Evolutionary conservation across 2,329 filamentous ascomycete species (phyloP).

Genomic region (Bipolaris victoriae): DNA sequence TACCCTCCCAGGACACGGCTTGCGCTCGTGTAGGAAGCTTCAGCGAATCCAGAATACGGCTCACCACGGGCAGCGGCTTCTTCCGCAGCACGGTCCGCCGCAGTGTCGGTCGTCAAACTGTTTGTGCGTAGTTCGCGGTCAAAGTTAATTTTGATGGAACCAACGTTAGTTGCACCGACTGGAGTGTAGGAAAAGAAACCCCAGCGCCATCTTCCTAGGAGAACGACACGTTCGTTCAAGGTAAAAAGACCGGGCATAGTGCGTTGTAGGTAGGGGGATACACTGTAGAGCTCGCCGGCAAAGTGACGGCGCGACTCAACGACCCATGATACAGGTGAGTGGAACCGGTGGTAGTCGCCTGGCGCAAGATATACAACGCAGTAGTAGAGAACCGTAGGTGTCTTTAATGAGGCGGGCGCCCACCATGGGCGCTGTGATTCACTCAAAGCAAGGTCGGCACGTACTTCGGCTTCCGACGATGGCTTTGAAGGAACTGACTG

Average conservation of each 20-base stretch:
- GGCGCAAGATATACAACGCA: conserved; percentile 94
- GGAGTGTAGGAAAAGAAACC: conserved; percentile 97
- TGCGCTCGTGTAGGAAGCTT: conserved; percentile 84
- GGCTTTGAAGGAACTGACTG: conserved; percentile 72
- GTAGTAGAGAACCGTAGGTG: conserved; percentile 80
- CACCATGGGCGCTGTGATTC: conserved; percentile 62
- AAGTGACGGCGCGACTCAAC: conserved; percentile 96
- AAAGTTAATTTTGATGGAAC: conserved; percentile 96
- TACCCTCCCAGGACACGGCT: conserved; percentile 81
- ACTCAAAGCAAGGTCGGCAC: conserved; percentile 79
- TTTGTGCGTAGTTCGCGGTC: conserved; percentile 94
- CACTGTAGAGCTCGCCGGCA: conserved; percentile 91
- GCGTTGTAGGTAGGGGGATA: conserved; percentile 92
- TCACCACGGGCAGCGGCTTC: conserved; percentile 77
- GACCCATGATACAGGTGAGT: conserved; percentile 94
- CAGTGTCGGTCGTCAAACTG: conserved; percentile 88
- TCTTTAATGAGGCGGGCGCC: conserved; percentile 49
- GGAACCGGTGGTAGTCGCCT: conserved; percentile 98
- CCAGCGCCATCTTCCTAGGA: conserved; percentile 93
- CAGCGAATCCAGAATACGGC: conserved; percentile 85
- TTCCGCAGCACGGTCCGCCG: conserved; percentile 83
- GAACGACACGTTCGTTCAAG: conserved; percentile 91
- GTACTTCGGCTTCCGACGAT: conserved; percentile 80
- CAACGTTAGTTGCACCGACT: conserved; percentile 96
- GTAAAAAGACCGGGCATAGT: conserved; percentile 94